Percentiles rank a stretch among this genome's conserved stretches.
These are phyloP conservation scores for Dendrobium nobile DNA, from an alignment of 106 monocot species.

Conservation along the genomic window DNA sequence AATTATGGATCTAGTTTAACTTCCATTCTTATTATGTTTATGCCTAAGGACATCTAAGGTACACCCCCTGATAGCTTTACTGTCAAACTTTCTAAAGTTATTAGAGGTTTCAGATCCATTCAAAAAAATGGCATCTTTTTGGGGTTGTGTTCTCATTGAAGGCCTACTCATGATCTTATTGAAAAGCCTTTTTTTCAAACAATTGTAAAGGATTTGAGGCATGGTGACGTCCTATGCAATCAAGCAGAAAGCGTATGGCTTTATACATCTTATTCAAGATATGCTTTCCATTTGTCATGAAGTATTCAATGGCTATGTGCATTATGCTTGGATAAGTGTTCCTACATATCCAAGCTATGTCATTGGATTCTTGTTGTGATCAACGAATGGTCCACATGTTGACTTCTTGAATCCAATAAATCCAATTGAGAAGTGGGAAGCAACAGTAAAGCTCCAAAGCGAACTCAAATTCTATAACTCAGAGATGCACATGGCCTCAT, in stretches of 20 bases:
- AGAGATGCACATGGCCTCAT: constrained; percentile 82
- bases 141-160: constrained; percentile 52
- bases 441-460: constrained; percentile 20
- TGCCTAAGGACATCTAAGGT: constrained; percentile 52
- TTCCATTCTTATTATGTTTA: constrained; percentile 5
- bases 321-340: constrained; percentile 96
- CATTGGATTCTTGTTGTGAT: constrained; percentile 82
- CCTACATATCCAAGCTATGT: constrained; percentile 94
- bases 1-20: constrained; percentile 15
- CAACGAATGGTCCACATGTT: constrained; percentile 57
- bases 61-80: constrained; percentile 79
- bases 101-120: constrained; percentile 54
- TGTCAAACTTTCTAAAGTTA: constrained; percentile 40
- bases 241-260: constrained; percentile 99
- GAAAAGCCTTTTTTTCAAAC: constrained; percentile 91
- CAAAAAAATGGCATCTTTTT: constrained; percentile 66
- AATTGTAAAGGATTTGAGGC: constrained; percentile 58
- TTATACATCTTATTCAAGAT: constrained; percentile 92
- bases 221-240: constrained; percentile 91
- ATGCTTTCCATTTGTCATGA: constrained; percentile 75
- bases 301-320: constrained; percentile 86
- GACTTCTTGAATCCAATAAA: constrained; percentile 70
- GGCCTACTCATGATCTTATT: constrained; percentile 86
- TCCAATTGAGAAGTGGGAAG: constrained; percentile 68
- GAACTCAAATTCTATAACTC: constrained; percentile 74